phyloP scores from a whole-genome alignment of 202 grass and related monocot genomes.

The Zizania palustris region DNA sequence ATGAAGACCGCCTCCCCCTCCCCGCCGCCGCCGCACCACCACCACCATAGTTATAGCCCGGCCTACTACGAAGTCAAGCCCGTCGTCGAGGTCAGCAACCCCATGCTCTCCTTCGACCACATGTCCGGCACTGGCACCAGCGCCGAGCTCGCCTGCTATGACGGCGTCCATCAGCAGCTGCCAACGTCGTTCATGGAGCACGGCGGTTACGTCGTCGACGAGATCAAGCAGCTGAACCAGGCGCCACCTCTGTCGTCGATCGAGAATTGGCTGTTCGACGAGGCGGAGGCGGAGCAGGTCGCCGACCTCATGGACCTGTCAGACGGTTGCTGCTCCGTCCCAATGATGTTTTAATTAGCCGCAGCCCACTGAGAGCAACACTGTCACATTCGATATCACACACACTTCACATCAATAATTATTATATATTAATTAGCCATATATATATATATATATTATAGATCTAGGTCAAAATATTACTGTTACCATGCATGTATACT shows the following conservation, averaged over 20 bases:
- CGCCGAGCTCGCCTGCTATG: background rate
- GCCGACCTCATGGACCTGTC: slow-evolving; percentile 70
- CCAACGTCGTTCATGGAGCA: slow-evolving; percentile 17
- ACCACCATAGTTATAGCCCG: background rate
- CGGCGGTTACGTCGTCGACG: background rate
- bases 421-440: slow-evolving; percentile 2
- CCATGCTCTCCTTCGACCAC: slow-evolving; percentile 55
- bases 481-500: slow-evolving; percentile 1
- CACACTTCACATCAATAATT: slow-evolving; percentile 26
- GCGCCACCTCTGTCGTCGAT: slow-evolving; percentile 58
- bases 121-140: background rate
- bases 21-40: background rate
- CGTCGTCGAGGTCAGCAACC: slow-evolving; percentile 27
- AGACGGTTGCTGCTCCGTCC: slow-evolving; percentile 48
- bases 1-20: slow-evolving; percentile 54
- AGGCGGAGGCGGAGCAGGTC: slow-evolving; percentile 52
- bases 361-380: background rate
- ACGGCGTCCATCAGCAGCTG: slow-evolving; percentile 29
- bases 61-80: slow-evolving; percentile 37
- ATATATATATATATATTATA: no score
- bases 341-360: slow-evolving; percentile 51
- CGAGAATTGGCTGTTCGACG: slow-evolving; percentile 89
- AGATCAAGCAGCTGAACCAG: slow-evolving; percentile 34
- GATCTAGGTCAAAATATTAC: slow-evolving; percentile 29
- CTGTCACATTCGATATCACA: background rate